These are phyloP conservation scores for Trichothecium sympodiale DNA, from an alignment of 2,329 filamentous ascomycete species.

Conservation along the genomic window DNA sequence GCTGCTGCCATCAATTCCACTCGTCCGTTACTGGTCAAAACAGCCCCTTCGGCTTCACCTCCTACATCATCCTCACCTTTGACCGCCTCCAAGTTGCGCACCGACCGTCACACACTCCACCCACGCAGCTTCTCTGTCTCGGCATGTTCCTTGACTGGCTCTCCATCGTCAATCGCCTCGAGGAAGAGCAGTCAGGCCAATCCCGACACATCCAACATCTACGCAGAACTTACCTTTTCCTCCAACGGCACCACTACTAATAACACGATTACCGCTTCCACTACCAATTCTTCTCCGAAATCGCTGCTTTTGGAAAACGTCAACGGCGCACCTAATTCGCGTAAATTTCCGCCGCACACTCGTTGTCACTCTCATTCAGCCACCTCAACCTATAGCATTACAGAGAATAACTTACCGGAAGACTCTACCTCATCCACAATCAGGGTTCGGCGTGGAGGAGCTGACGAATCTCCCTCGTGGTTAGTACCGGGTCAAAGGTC, in stretches of 20 bases:
- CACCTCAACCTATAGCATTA: not conserved
- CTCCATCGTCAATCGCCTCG: conserved; percentile 14
- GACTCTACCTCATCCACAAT: conserved; percentile 6
- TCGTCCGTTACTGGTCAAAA: conserved; percentile 9
- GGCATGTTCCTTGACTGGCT: conserved; percentile 27
- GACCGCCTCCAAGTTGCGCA: not conserved
- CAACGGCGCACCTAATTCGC: too few relatives aligned
- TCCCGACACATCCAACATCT: conserved; percentile 44
- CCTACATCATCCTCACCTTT: conserved; percentile 2
- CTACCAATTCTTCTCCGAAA: not conserved
- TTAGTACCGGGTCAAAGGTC: too few relatives aligned
- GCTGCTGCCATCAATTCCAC: too few relatives aligned
- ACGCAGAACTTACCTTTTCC: conserved; percentile 50
- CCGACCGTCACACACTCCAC: conserved; percentile 1
- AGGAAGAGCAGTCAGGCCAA: conserved; percentile 50
- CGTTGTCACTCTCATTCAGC: too few relatives aligned
- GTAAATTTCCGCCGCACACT: too few relatives aligned
- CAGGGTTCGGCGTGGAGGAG: too few relatives aligned
- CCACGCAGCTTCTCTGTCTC: conserved; percentile 17
- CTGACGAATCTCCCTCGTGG: too few relatives aligned
- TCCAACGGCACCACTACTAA: too few relatives aligned
- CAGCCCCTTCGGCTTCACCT: conserved; percentile 5
- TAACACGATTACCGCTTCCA: conserved; percentile 24
- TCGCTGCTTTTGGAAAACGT: conserved; percentile 4
- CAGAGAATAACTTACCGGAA: not conserved